These are phyloP conservation scores for Bolboschoenoplectus hybrid DNA, from an alignment of 202 grass and related monocot species.

Conservation along the genomic window DNA sequence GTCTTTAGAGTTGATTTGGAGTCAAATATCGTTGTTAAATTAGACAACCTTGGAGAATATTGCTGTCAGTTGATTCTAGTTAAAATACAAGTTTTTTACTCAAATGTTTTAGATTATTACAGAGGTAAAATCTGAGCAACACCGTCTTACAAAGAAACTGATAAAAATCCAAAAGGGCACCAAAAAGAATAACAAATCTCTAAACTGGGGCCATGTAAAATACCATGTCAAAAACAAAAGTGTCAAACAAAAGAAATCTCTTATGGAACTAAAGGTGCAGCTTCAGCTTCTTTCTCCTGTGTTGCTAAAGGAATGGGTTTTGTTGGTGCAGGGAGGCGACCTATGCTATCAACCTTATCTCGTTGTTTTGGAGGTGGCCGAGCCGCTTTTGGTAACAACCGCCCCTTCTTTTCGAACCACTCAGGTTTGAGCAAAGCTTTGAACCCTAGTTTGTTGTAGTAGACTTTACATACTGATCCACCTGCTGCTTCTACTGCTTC, in stretches of 20 bases:
- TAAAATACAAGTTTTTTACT: slow-evolving; percentile 3
- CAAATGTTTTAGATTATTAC: slow-evolving; percentile 20
- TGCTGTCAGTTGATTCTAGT: background rate
- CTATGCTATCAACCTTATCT: slow-evolving; percentile 79
- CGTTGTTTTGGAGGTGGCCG: slow-evolving; percentile 77
- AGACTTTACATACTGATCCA: slow-evolving; percentile 79
- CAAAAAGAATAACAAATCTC: background rate
- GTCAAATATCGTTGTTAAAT: too few species aligned
- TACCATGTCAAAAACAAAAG: background rate
- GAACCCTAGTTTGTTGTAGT: slow-evolving; percentile 92
- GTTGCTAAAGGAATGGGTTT: slow-evolving; percentile 77
- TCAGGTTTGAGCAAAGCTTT: slow-evolving; percentile 81
- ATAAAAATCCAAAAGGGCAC: background rate
- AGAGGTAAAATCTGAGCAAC: slow-evolving; percentile 12
- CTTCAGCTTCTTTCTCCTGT: slow-evolving; percentile 49
- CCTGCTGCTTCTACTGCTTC: slow-evolving; percentile 77
- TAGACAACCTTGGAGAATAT: too few species aligned
- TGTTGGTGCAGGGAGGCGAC: slow-evolving; percentile 75
- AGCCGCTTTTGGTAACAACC: slow-evolving; percentile 76
- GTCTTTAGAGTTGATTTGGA: too few species aligned
- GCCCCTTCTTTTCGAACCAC: slow-evolving; percentile 94
- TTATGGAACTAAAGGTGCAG: slow-evolving; percentile 20
- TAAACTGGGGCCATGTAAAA: background rate
- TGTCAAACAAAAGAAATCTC: background rate
- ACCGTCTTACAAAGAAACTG: background rate